phyloP scores from a whole-genome alignment of 495 filamentous ascomycete species.

The Penicillium verhagenii region DNA sequence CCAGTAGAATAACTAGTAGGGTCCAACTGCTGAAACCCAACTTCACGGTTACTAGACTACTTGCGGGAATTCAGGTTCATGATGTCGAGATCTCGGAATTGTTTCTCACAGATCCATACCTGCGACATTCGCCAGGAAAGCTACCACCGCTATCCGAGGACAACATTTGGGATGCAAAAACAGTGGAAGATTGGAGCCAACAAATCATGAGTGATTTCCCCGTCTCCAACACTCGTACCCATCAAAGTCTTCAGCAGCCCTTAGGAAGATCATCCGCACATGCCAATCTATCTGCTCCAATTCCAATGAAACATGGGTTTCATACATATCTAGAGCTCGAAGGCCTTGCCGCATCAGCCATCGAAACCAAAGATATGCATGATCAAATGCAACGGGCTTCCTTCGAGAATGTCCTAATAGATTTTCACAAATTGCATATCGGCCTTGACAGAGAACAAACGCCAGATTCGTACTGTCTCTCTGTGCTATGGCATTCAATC shows the following conservation, averaged over 20 bases:
- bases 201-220: background rate
- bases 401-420: slow-evolving; percentile 4
- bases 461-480: slow-evolving; percentile 24
- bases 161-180: slow-evolving; percentile 25
- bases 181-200: slow-evolving; percentile 6
- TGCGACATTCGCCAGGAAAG: slow-evolving; percentile 7
- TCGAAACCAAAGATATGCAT: background rate
- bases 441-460: background rate
- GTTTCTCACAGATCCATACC: slow-evolving; percentile 30
- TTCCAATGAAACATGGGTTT: background rate
- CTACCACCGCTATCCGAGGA: slow-evolving; percentile 13
- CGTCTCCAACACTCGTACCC: background rate
- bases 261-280: too few relatives aligned
- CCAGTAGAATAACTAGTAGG: too few relatives aligned
- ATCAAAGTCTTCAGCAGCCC: background rate
- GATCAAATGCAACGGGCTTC: background rate
- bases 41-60: background rate
- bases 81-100: slow-evolving; percentile 33
- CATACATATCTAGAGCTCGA: slow-evolving; percentile 6
- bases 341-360: background rate
- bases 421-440: slow-evolving; percentile 4
- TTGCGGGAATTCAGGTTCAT: slow-evolving; percentile 25
- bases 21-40: background rate
- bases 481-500: slow-evolving; percentile 31
- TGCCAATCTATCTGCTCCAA: background rate